Base-by-base conservation (phyloP, 768 basidiomycete genomes). In the Leccinellum rugosiceps region DNA sequence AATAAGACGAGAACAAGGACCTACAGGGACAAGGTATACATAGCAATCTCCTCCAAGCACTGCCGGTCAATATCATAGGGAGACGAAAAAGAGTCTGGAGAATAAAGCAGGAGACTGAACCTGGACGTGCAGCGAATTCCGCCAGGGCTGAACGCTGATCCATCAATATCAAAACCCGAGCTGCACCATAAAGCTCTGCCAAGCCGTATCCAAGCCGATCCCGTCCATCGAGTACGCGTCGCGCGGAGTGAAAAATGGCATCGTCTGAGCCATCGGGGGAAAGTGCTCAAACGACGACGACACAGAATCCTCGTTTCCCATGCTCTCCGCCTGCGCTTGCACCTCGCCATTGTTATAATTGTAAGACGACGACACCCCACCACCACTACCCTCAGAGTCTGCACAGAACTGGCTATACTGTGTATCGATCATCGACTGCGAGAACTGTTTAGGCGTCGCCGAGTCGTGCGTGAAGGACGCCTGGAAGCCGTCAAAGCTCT, bases 151-250 rank as follows among this genome's bases (percentile, higher is more conserved):
- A 41, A n/a, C 4, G 9, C n/a, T n/a, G 1, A 41, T 41, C 4
- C n/a, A n/a, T 28, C 6, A 8, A 30, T 8, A 45, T 69, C 57
- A 77, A 58, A 79, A 80, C 3, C 87, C 87, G 45, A 89, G 74
- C 61, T 88, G 87, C 66, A 87, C 84, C 45, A 86, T 81, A 45
- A 89, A 84, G 58, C 76, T 80, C 65, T 83, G 81, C 86, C 86
- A 89, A 1, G 83, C 80, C 17, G 84, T 72, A 64, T 88, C 84
- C 53, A 87, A 62, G 30, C 77, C 74, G 1, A 77, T 76, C 14
- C 75, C 63, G 41, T 63, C 63, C 8, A 25, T 7, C 14, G 55
- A 32, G 11, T 43, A 55, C 47, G 53, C 52, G 43, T 45, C 62
- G 21, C 59, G 44, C 3, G 28, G 28, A n/a, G 38, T 41, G 4